Base-by-base conservation (phyloP, 2,329 filamentous ascomycete genomes). In the Penicillium verrucosum region DNA sequence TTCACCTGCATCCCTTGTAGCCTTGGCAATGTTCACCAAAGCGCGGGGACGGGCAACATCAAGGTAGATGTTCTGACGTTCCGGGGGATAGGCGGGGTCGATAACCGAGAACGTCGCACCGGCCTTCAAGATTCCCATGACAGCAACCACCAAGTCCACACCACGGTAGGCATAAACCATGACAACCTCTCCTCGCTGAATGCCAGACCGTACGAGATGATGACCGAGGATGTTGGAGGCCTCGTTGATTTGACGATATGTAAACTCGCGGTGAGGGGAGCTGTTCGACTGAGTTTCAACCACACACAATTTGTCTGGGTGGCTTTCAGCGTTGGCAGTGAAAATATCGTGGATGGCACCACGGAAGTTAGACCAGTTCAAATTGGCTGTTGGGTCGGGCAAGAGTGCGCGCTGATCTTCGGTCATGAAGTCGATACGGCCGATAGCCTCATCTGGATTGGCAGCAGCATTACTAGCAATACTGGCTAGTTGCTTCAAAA, bases 101-200 rank as follows among this genome's bases (percentile, higher is more conserved):
- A 96, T 82, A 41, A 80, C 76, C 52, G 80, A 83, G 71, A 85
- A 81, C 36, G 81, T 83, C 9, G 81, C 84, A 55, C 84, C 84
- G 37, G 83, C 82, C 74, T 80, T 79, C 71, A 85, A 70, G 23
- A 81, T 82, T 58, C 92, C 92, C 90, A 96, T 96, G 52, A 92
- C 86, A 36, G 88, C 85, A 8, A 89, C 85, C 0, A 89, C 87
- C 40, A 90, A 75, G 65, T 90, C 90, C 34, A 96, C 92, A 55
- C 86, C 86, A 56, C 92, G 85, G 75, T 96, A 84, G 54, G 90
- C 90, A 70, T 87, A 97, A 61, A 94, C 89, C 90, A 96, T 96
- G 67, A 96, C 91, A 2, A 96, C 92, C 70, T 97, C 92, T 9
- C 91, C 92, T 64, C 85, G 80, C 57, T 86, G 81, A 61, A 91